Conservation (phyloP, 2,329 filamentous ascomycete genomes). For the Sporothrix humicola region DNA sequence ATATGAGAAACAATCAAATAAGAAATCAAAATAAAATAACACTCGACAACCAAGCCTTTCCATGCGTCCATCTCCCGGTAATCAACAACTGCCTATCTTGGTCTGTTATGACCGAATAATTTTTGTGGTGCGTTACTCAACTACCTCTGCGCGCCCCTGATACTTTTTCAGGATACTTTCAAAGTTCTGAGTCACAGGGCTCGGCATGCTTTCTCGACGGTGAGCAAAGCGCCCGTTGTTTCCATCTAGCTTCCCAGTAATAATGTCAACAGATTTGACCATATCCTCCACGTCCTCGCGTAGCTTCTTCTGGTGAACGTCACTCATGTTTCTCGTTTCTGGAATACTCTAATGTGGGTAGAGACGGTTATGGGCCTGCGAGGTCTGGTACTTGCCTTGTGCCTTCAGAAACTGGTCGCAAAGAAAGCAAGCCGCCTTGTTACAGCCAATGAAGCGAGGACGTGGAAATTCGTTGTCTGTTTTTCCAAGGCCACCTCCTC, state of each 20-base stretch:
- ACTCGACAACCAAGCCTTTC: no score
- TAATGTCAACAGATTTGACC: neutral
- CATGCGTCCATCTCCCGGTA: no score
- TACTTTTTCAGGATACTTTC: no score
- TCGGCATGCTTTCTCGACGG: neutral
- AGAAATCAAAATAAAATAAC: no score
- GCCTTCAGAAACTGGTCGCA: neutral
- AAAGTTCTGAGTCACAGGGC: neutral
- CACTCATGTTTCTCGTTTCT: neutral
- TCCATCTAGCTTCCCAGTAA: no score
- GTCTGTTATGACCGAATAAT: no score
- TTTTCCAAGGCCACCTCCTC: neutral
- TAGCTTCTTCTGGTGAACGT: neutral
- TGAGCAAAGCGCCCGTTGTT: no score
- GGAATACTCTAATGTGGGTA: neutral
- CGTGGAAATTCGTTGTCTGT: neutral
- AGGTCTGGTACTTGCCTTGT: neutral
- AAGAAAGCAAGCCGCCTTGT: neutral
- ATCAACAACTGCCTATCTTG: no score
- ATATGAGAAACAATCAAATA: no score
- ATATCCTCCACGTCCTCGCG: neutral
- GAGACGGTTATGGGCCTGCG: neutral
- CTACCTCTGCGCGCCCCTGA: no score
- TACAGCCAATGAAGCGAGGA: neutral
- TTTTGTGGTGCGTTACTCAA: no score